A percentile compares a stretch with the other conserved stretches of the same genome.
These are phyloP conservation scores for Magnusiomyces fungicola DNA, from an alignment of 1,139 yeast species.

Conservation along the genomic window DNA sequence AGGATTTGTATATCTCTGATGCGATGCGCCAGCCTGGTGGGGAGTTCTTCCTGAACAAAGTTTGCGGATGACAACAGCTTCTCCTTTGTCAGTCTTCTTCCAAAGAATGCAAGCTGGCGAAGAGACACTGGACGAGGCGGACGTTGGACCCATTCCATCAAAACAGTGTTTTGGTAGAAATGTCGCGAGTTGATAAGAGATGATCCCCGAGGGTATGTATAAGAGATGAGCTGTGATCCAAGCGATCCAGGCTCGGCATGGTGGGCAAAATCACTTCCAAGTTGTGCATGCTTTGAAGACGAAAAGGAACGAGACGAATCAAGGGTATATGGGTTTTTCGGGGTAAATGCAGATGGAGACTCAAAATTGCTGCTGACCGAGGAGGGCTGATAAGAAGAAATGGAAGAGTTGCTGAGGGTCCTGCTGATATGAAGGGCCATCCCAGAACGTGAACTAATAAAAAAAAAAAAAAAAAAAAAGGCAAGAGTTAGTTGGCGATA, in stretches of 20 bases:
- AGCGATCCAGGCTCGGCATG: conserved; percentile 15
- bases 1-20: conserved; percentile 70
- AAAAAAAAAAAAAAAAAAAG: too few species aligned
- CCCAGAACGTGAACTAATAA: too few species aligned
- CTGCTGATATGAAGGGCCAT: too few species aligned
- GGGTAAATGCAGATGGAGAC: too few species aligned
- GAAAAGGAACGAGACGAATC: not conserved
- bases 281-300: not conserved
- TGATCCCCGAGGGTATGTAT: conserved; percentile 31
- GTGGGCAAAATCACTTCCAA: conserved; percentile 13
- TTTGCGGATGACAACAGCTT: conserved; percentile 78
- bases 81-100: conserved; percentile 68
- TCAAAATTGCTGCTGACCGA: too few species aligned
- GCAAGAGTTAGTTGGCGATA: too few species aligned
- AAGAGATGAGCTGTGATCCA: conserved; percentile 7
- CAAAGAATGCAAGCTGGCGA: conserved; percentile 82
- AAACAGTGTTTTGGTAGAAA: conserved; percentile 75
- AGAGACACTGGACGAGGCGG: conserved; percentile 85
- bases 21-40: conserved; percentile 74
- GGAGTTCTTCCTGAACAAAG: conserved; percentile 78
- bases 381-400: too few species aligned
- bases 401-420: too few species aligned
- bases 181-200: conserved; percentile 45
- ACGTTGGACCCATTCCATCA: conserved; percentile 57
- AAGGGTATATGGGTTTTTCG: too few species aligned